Evolutionary conservation across 2,329 filamentous ascomycete species (phyloP), one percentile per base, ranked within the genome.

Genomic region (Phyllosticta ampelicida): DNA sequence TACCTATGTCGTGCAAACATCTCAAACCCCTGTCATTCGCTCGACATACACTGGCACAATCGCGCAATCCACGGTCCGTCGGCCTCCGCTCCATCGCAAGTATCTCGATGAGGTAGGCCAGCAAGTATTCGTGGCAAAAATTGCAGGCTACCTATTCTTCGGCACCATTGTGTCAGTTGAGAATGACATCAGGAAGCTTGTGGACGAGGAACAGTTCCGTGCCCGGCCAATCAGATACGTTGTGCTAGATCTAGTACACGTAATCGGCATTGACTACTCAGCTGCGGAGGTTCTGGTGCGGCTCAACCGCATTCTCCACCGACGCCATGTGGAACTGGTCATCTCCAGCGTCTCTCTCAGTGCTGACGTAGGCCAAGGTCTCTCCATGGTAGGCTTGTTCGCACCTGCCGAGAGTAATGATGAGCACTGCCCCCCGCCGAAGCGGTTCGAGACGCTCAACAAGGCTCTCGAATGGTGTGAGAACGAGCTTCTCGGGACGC

Each of bases 151-250:
- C 67, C 81, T 99, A n/a, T 99, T 99, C 77, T 99, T 99, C 65
- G 94, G 94, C 16, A 97, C 91, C 2, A 96, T 99, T 63, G 92
- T 96, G 56, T 90, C 89, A 53, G 92, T 99, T 0, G 94, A 99
- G 71, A 87, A 89, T 62, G 87, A 87, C 62, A 91, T 97, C 61
- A 83, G 91, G 20, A 83, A 80, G 3, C 75, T 97, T 29, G 85
- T 97, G 52, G 86, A 91, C 26, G 90, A 95, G 28, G 85, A 92
- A 61, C 81, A 85, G 2, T 97, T 96, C 68, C 77, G 78, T 23
- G 77, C 83, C 63, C 81, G 85, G 55, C 90, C 92, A 0, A 94
- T 97, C 68, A 86, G 89, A 63, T 99, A 90, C 69, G 78, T 99
- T 49, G 83, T 99, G 18, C 78, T 99, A 48, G 94, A 99, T 68